Evolutionary conservation across 257 asterid genomes (phyloP).

Genomic region (Solanum chaucha): DNA sequence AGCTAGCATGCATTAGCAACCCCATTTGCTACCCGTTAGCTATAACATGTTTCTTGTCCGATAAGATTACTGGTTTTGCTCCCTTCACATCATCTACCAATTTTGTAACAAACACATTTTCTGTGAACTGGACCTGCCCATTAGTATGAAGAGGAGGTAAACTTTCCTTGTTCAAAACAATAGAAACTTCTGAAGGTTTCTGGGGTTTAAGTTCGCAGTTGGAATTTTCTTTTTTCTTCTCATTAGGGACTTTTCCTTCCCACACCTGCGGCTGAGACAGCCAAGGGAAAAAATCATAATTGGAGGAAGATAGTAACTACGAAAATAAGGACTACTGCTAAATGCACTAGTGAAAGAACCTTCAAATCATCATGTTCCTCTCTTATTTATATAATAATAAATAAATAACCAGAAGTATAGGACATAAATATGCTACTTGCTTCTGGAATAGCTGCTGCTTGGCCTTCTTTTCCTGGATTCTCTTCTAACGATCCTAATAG

Average conservation of each 20-base stretch:
- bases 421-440: slow-evolving; percentile 42
- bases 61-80: slow-evolving; percentile 5
- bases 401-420: background rate
- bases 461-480: slow-evolving; percentile 46
- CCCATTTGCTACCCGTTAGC: slow-evolving; percentile 15
- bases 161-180: slow-evolving; percentile 7
- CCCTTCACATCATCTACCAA: slow-evolving; percentile 8
- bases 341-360: background rate
- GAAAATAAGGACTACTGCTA: background rate
- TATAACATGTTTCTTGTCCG: slow-evolving; percentile 16
- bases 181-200: slow-evolving; percentile 6
- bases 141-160: background rate
- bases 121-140: too few relatives aligned
- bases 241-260: slow-evolving; percentile 13
- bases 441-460: slow-evolving; percentile 38
- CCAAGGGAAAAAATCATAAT: background rate
- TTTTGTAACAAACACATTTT: too few relatives aligned
- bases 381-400: background rate
- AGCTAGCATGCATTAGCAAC: slow-evolving; percentile 39
- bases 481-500: slow-evolving; percentile 63
- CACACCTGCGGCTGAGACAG: slow-evolving; percentile 5
- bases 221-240: slow-evolving; percentile 17
- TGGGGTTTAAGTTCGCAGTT: slow-evolving; percentile 14
- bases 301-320: background rate
- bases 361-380: background rate